Base-by-base conservation (phyloP, 768 basidiomycete species). In the Suillus subluteus region DNA sequence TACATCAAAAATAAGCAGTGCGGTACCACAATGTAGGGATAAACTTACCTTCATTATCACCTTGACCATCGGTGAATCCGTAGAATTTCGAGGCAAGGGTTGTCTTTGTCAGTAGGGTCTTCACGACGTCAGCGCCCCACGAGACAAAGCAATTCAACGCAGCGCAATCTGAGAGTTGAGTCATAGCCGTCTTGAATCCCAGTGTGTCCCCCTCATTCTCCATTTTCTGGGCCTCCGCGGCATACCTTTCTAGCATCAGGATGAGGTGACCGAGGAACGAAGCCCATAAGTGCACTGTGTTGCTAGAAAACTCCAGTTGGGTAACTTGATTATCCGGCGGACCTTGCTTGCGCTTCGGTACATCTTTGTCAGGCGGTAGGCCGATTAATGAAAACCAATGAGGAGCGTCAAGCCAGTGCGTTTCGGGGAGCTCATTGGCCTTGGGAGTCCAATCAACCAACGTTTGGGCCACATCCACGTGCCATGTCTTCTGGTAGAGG, bases 81-180 rank as follows among this genome's bases (percentile, higher is more conserved):
- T 43, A 12, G n/a, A 23, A 61, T 11, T 62, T 62, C 6, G 13
- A 44, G 62, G 62, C 32, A 12, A 63, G 44, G 8, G 44, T 50
- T 9, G 32, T 63, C 38, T 63, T 30, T 23, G 18, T 63, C 30
- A 52, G 26, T 16, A 63, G 16, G 12, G 62, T 63, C 41, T 52
- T 38, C 21, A 52, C 26, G 13, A 62, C 26, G n/a, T 43, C 44
- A 32, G 43, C 26, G n/a, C 23, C 38, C 62, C 62, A 62, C 13
- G 23, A n/a, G 13, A 62, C 4, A 35, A 46, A 62, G 55, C 41
- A 30, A 38, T 18, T 64, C 55, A 61, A 15, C 6, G 26, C 50
- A 52, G 15, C 6, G 15, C 52, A 54, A 30, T 30, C 3, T 54
- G 52, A 26, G 26, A 55, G 16, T 30, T 18, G 11, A 3, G 2